phyloP scores from a whole-genome alignment of 306 rosid species.

The Astragalus membranaceus region DNA sequence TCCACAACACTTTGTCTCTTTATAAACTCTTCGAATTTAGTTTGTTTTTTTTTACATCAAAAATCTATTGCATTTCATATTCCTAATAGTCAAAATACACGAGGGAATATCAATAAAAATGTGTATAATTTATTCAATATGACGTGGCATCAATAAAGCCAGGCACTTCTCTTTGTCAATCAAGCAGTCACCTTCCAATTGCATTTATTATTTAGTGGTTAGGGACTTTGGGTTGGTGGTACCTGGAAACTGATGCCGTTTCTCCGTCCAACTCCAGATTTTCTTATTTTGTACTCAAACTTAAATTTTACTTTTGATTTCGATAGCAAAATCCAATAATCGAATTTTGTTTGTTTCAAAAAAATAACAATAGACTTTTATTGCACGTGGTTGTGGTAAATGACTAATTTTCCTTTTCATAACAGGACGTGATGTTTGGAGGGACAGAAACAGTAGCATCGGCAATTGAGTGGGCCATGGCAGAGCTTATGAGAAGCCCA shows the following conservation, averaged over 20 bases:
- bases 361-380: too few species aligned
- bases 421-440: conserved; percentile 91
- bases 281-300: neutral
- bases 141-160: too few species aligned
- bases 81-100: too few species aligned
- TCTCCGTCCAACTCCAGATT: neutral
- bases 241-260: neutral
- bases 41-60: too few species aligned
- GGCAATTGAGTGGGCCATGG: conserved; percentile 83
- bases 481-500: conserved; percentile 70
- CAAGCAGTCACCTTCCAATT: neutral
- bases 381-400: neutral
- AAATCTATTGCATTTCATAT: too few species aligned
- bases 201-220: neutral
- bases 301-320: neutral
- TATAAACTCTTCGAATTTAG: too few species aligned
- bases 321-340: neutral
- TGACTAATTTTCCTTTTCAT: neutral
- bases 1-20: too few species aligned
- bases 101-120: too few species aligned
- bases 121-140: too few species aligned
- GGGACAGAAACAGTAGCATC: conserved; percentile 96
- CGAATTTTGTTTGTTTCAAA: neutral
- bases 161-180: neutral
- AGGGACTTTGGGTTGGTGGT: conserved; percentile 10